Percentiles rank a stretch among this genome's conserved stretches.
Evolutionary conservation across 2,329 filamentous ascomycete genomes (phyloP).

Genomic region (Calonectria multiphialidica): DNA sequence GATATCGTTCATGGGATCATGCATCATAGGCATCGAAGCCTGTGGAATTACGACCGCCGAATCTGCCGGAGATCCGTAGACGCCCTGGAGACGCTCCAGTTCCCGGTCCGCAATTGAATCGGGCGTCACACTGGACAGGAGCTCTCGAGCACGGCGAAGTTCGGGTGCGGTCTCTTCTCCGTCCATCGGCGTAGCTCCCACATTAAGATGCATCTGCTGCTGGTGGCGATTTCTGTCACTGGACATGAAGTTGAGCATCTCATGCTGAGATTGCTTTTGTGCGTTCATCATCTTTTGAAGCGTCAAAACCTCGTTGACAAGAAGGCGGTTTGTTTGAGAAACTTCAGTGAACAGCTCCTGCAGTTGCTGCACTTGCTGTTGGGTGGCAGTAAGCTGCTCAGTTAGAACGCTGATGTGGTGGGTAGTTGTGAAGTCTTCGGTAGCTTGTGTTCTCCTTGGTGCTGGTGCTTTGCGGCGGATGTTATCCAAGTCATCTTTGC

Average conservation of each 20-base stretch:
- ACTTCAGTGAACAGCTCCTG: conserved; percentile 89
- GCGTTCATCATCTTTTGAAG: conserved; percentile 71
- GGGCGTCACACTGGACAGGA: conserved; percentile 65
- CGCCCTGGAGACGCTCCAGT: conserved; percentile 66
- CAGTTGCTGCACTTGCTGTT: conserved; percentile 90
- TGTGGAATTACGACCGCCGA: conserved; percentile 59
- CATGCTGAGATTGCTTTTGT: conserved; percentile 68
- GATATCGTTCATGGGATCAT: conserved; percentile 68
- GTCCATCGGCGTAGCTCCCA: conserved; percentile 55
- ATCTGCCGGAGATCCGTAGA: conserved; percentile 67
- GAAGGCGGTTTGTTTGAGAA: conserved; percentile 70
- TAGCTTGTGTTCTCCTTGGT: conserved; percentile 77
- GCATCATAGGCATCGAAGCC: conserved; percentile 59
- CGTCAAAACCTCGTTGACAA: conserved; percentile 71
- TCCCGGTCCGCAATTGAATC: conserved; percentile 66
- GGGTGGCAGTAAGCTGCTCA: conserved; percentile 88
- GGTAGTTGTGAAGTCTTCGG: conserved; percentile 81
- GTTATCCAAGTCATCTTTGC: conserved; percentile 96
- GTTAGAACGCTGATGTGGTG: conserved; percentile 93
- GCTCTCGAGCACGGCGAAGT: conserved; percentile 68
- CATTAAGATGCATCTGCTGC: conserved; percentile 49
- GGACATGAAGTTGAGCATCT: conserved; percentile 68
- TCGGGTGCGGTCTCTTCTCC: conserved; percentile 65
- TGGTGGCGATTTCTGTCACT: conserved; percentile 53
- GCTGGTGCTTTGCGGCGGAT: conserved; percentile 96